phyloP scores from a whole-genome alignment of 805 yeast species.

The Barnettozyma sp. region DNA sequence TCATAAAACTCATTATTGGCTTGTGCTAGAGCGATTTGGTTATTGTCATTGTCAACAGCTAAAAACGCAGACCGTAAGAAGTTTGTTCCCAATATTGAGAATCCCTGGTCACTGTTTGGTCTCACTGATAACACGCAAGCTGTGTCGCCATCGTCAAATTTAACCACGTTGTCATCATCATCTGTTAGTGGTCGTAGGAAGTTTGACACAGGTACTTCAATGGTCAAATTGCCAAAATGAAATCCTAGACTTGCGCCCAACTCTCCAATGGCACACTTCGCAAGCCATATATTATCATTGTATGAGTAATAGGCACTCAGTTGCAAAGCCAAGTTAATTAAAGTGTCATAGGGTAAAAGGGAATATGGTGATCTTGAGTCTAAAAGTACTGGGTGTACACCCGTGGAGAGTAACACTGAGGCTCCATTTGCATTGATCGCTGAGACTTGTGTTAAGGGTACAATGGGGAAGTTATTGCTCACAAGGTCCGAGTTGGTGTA shows the following conservation, averaged over 20 bases:
- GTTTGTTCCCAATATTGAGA: constrained; percentile 50
- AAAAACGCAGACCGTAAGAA: constrained; percentile 47
- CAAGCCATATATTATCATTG: constrained; percentile 48
- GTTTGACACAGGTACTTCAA: constrained; percentile 44
- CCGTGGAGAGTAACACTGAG: constrained; percentile 5
- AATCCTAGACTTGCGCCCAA: constrained; percentile 47
- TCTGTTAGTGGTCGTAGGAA: constrained; percentile 35
- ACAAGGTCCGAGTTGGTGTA: constrained; percentile 14
- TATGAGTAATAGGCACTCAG: constrained; percentile 55
- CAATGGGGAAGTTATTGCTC: constrained; percentile 35
- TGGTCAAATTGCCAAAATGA: constrained; percentile 42
- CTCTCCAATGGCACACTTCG: constrained; percentile 47
- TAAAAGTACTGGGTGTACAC: constrained; percentile 41
- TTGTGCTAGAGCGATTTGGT: constrained; percentile 49
- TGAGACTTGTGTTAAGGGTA: constrained; percentile 40
- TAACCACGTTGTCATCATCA: constrained; percentile 31
- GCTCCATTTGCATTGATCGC: constrained; percentile 36
- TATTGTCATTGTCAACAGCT: constrained; percentile 58
- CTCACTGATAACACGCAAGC: constrained; percentile 53
- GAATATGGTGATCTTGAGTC: constrained; percentile 48
- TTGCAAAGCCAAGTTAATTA: constrained; percentile 62
- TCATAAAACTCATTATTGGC: constrained; percentile 26
- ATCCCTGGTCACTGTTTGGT: constrained; percentile 44
- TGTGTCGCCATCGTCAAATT: constrained; percentile 43
- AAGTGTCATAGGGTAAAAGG: constrained; percentile 47